Base-by-base conservation (phyloP, 2,329 filamentous ascomycete genomes). In the Parafenestella ontariensis region DNA sequence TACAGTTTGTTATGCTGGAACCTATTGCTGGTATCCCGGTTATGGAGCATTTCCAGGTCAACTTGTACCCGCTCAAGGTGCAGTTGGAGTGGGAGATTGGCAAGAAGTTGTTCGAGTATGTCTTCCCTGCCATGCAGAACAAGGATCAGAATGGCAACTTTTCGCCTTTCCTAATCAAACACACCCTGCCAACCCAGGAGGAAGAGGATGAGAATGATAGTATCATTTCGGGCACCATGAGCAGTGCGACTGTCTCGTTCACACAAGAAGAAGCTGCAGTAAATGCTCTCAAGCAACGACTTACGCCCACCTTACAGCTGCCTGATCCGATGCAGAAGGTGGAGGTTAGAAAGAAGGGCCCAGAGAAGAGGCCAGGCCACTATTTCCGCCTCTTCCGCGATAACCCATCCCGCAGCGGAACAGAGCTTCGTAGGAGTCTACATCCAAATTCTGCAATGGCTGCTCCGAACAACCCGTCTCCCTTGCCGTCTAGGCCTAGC, bases 1-100 rank as follows among this genome's bases (percentile, higher is more conserved):
- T 99, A 11, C 95, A 96, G 72, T 99, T 96, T 92, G 88, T 97
- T 72, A 97, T 97, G 92, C 83, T 99, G 4, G 95, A 99, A 77
- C 93, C 95, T 7, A 97, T 99, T 74, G 95, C 94, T 33, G 95
- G 95, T 44, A 99, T 99, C 58, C 92, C 94, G 0, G 93, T 99
- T 28, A 91, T 99, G 82, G 94, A 98, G 65, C 90, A 96, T 68
- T 99, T 99, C 69, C 93, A 98, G 75, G 91, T 99, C 50, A 92
- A 93, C 50, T 80, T 99, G 18, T 93, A 96, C 74, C 96, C 95
- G 0, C 85, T 99, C 73, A 96, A 92, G 75, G 88, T 99, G 20
- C 95, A 99, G 73, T 82, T 99, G 31, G 95, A 99, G 76, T 89
- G 88, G 31, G 93, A 98, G 66, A 88, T 96, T 44, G 94, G 93